These are phyloP conservation scores for Leptographium galeiforme DNA, from an alignment of 2,329 filamentous ascomycete genomes.

Conservation along the genomic window DNA sequence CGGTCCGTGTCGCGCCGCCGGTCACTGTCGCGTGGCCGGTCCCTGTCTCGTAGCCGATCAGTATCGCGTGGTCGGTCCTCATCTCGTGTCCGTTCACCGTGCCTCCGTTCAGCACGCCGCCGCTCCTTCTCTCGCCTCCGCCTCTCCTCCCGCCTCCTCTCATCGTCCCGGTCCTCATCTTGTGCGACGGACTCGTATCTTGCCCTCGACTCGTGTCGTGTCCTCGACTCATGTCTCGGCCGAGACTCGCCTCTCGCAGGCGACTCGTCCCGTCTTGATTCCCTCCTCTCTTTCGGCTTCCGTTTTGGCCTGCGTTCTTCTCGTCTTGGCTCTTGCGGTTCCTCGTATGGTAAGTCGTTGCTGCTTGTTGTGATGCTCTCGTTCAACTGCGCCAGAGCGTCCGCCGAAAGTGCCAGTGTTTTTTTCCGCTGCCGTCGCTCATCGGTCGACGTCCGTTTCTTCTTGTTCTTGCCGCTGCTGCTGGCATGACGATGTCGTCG, in stretches of 20 bases:
- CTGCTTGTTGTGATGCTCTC: not conserved
- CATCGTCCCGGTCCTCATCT: not conserved
- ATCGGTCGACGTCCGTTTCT: not conserved
- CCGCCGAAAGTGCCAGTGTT: not conserved
- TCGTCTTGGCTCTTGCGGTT: not conserved
- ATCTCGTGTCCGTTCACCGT: too few relatives aligned
- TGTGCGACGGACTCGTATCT: not conserved
- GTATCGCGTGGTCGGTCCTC: not conserved
- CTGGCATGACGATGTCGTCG: not conserved
- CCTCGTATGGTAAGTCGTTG: not conserved
- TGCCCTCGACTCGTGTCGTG: not conserved
- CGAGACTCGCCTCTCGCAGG: not conserved
- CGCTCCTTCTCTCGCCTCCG: not conserved
- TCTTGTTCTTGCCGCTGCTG: not conserved
- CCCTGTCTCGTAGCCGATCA: not conserved
- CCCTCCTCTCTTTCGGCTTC: not conserved
- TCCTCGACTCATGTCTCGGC: slow-evolving; percentile 2
- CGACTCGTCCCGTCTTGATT: not conserved
- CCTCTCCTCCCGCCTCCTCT: too few relatives aligned
- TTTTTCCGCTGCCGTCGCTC: not conserved
- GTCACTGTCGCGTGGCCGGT: too few relatives aligned
- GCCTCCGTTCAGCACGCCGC: too few relatives aligned
- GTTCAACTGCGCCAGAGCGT: slow-evolving; percentile 6
- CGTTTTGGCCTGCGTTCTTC: not conserved
- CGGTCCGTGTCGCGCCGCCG: too few relatives aligned